These are phyloP conservation scores for Solanum sparsipilum DNA, from an alignment of 257 asterid genomes.

Conservation along the genomic window DNA sequence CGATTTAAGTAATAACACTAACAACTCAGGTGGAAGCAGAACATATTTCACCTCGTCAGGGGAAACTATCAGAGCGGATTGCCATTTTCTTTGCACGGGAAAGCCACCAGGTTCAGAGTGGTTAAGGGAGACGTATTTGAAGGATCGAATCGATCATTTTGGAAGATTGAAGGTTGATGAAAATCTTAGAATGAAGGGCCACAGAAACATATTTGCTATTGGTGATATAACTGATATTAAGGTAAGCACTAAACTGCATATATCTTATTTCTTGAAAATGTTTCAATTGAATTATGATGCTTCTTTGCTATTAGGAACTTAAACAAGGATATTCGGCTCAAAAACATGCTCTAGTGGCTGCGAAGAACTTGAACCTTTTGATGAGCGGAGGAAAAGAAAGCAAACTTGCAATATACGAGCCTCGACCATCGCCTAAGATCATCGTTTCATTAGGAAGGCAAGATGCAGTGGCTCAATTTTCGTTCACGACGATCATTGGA, in stretches of 20 bases:
- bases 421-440: conserved; percentile 25
- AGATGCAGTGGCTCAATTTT: conserved; percentile 74
- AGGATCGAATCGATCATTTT: conserved; percentile 29
- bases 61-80: conserved; percentile 51
- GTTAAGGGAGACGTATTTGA: conserved; percentile 43
- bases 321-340: conserved; percentile 76
- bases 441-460: conserved; percentile 32
- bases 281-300: not conserved
- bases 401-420: conserved; percentile 53
- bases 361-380: too few relatives aligned
- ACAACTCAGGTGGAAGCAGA: conserved; percentile 20
- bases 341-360: conserved; percentile 30
- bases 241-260: not conserved
- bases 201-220: too few relatives aligned
- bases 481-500: conserved; percentile 58
- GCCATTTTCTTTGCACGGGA: conserved; percentile 63
- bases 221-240: too few relatives aligned
- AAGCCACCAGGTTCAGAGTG: conserved; percentile 56
- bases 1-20: conserved; percentile 16
- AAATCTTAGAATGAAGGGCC: conserved; percentile 52
- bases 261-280: too few relatives aligned
- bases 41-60: conserved; percentile 51
- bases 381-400: too few relatives aligned
- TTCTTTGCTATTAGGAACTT: conserved; percentile 30
- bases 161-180: conserved; percentile 77